Evolutionary conservation across 208 protist genomes (phyloP).

Genomic region (Leishmania tarentolae): DNA sequence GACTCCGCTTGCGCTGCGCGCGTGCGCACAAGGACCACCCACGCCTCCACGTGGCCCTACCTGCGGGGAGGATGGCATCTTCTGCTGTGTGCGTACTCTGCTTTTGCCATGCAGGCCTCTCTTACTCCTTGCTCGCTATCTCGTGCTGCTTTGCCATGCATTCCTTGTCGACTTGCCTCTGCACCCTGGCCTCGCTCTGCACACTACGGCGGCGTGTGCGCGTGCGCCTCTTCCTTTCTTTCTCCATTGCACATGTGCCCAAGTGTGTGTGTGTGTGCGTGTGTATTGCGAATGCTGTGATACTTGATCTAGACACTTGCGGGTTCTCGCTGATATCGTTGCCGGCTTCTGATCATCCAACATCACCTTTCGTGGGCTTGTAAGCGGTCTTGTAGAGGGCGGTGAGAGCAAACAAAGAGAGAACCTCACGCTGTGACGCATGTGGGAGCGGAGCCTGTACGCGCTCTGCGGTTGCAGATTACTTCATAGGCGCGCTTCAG

Average conservation of each 20-base stretch:
- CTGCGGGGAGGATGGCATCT: neutral
- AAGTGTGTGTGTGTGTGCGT: neutral
- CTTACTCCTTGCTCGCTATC: neutral
- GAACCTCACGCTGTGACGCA: neutral
- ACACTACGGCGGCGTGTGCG: neutral
- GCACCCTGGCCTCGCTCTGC: neutral
- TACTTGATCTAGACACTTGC: neutral
- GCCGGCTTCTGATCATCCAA: neutral
- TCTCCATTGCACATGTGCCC: neutral
- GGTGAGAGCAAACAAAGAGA: neutral
- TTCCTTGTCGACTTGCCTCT: too few relatives aligned
- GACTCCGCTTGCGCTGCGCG: neutral
- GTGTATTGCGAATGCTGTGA: neutral
- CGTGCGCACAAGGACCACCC: neutral
- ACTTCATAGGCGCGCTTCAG: neutral
- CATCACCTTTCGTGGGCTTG: neutral
- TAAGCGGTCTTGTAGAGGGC: neutral
- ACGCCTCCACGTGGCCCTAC: neutral
- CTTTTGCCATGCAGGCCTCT: neutral
- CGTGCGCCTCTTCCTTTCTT: neutral
- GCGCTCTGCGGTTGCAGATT: neutral
- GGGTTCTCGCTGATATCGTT: neutral
- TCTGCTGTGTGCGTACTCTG: neutral
- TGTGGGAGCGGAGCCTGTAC: neutral
- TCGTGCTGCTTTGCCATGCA: neutral